Evolutionary conservation across 2,329 filamentous ascomycete genomes (phyloP).

Genomic region (Monosporascus ibericus): DNA sequence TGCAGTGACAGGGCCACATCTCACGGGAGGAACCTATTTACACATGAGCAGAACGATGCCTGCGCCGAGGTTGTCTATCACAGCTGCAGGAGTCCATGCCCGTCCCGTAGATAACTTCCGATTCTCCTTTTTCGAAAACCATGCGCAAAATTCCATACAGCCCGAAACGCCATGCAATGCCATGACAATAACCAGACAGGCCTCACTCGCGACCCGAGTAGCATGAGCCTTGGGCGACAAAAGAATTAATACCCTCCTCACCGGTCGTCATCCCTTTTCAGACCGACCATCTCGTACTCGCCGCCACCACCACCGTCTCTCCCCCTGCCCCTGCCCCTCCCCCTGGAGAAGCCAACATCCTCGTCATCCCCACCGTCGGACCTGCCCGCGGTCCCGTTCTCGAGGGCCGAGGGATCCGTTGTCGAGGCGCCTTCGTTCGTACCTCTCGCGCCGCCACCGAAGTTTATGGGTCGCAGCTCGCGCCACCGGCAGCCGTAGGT

Average conservation of each 20-base stretch:
- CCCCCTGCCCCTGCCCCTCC: slow-evolving; percentile 45
- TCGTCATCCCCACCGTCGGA: slow-evolving; percentile 26
- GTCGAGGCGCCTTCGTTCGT: slow-evolving; percentile 27
- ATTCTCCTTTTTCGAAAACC: not conserved
- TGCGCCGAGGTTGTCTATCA: not conserved
- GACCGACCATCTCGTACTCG: slow-evolving; percentile 61
- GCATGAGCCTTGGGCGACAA: too few species aligned
- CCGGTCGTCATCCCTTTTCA: slow-evolving; percentile 32
- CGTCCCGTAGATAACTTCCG: not conserved
- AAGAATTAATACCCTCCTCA: slow-evolving; percentile 4
- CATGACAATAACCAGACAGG: slow-evolving; percentile 11
- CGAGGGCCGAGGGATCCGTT: slow-evolving; percentile 6
- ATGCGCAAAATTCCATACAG: slow-evolving; percentile 9
- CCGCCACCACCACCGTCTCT: slow-evolving; percentile 48
- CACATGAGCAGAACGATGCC: too few species aligned
- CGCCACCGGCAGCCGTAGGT: slow-evolving; percentile 90
- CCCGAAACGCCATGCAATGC: slow-evolving; percentile 30
- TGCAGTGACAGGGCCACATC: too few species aligned
- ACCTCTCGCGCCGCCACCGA: slow-evolving; percentile 50
- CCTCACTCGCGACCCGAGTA: too few species aligned
- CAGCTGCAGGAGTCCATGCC: not conserved
- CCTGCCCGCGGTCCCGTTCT: slow-evolving; percentile 14
- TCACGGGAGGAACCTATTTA: too few species aligned
- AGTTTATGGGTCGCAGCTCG: slow-evolving; percentile 82
- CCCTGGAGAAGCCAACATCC: slow-evolving; percentile 44